These are phyloP conservation scores for Nakaseomyces glabratus DNA, from an alignment of 1,139 yeast species.

Conservation along the genomic window DNA sequence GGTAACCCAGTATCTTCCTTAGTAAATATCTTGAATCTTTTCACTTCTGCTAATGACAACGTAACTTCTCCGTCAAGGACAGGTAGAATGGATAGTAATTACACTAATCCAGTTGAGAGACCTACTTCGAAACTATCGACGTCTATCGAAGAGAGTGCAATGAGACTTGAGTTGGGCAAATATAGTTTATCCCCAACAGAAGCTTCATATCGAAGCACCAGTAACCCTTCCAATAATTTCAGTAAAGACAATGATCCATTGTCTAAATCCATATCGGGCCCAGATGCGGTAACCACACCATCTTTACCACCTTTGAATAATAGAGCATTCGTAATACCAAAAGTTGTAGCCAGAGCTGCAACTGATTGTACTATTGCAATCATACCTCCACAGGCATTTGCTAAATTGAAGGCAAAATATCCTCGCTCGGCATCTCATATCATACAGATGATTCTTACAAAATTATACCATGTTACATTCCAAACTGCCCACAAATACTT, in stretches of 20 bases:
- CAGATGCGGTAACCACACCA: neutral
- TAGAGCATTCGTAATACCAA: constrained; percentile 21
- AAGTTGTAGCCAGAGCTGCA: constrained; percentile 35
- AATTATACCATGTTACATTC: constrained; percentile 82
- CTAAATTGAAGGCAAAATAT: constrained; percentile 59
- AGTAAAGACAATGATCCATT: constrained; percentile 3
- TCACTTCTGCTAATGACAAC: constrained; percentile 32
- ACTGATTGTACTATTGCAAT: constrained; percentile 76
- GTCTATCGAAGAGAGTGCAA: constrained; percentile 3
- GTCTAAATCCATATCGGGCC: neutral
- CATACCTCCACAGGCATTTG: constrained; percentile 78
- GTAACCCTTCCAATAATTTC: neutral
- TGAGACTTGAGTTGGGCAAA: constrained; percentile 2
- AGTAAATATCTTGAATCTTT: constrained; percentile 66
- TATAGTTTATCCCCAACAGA: constrained; percentile 1
- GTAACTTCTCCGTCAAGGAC: neutral
- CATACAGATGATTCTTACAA: constrained; percentile 81
- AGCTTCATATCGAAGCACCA: neutral
- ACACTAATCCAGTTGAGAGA: neutral
- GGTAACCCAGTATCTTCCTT: constrained; percentile 83
- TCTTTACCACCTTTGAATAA: neutral
- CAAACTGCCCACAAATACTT: constrained; percentile 82
- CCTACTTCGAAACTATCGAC: constrained; percentile 1
- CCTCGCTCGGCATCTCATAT: constrained; percentile 92
- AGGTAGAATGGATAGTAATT: neutral